These are phyloP conservation scores for Xanthoconium separans DNA, from an alignment of 1,284 basidiomycete genomes.

Conservation along the genomic window DNA sequence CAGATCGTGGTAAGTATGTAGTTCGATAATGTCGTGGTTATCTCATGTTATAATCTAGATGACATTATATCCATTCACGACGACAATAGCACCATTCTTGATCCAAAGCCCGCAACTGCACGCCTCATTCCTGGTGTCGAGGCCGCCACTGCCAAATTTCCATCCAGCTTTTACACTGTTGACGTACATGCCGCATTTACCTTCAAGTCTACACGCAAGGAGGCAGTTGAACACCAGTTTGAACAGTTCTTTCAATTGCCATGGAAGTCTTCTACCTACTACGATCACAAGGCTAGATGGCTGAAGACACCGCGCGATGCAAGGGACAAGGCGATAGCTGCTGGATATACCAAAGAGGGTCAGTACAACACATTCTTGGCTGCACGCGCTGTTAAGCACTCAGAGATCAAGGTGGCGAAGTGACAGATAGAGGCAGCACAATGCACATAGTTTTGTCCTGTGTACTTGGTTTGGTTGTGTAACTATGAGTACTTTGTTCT, in stretches of 20 bases:
- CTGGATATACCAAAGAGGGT: background rate
- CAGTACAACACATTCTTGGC: background rate
- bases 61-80: too few relatives aligned
- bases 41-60: too few relatives aligned
- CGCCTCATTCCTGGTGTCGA: background rate
- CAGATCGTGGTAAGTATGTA: too few relatives aligned
- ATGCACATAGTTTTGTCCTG: too few relatives aligned
- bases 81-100: background rate
- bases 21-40: too few relatives aligned
- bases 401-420: background rate
- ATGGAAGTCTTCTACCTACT: background rate
- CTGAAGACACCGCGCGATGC: background rate
- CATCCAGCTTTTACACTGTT: background rate
- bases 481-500: too few relatives aligned
- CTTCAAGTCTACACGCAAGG: background rate
- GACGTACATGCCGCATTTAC: background rate
- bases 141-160: background rate
- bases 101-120: background rate
- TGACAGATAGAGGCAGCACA: too few relatives aligned
- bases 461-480: too few relatives aligned
- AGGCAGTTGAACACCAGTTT: background rate
- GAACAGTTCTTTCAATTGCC: background rate
- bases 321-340: background rate
- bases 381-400: background rate
- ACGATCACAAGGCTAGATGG: background rate